Evolutionary conservation across 176 grass and related monocot species (phyloP).

Genomic region (Alloteropsis semialata): DNA sequence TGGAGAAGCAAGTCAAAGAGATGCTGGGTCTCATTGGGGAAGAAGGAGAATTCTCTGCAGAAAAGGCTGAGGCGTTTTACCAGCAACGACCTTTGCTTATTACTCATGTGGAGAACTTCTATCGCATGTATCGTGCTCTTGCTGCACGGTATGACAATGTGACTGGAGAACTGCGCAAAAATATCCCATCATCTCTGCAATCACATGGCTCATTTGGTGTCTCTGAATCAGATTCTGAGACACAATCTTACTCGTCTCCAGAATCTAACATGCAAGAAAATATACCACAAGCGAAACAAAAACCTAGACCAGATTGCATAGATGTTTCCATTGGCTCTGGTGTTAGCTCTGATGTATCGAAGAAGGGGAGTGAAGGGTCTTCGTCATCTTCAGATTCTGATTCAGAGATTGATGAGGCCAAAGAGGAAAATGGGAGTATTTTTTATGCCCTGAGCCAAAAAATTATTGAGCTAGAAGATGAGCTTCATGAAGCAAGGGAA

Average conservation of each 20-base stretch:
- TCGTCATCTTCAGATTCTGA: conserved; percentile 79
- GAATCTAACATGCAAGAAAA: conserved; percentile 37
- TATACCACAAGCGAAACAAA: conserved; percentile 26
- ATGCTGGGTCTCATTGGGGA: conserved; percentile 63
- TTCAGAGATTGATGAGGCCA: conserved; percentile 56
- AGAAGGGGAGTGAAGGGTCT: conserved; percentile 68
- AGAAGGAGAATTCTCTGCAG: conserved; percentile 65
- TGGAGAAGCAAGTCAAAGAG: conserved; percentile 85
- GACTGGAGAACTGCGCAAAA: conserved; percentile 73
- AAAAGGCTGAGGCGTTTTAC: conserved; percentile 68
- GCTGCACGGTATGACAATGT: conserved; percentile 75
- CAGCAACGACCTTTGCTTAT: conserved; percentile 58
- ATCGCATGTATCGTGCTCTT: conserved; percentile 69
- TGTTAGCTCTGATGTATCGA: conserved; percentile 45
- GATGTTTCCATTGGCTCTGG: conserved; percentile 55
- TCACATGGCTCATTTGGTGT: conserved; percentile 45
- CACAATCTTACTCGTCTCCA: conserved; percentile 38
- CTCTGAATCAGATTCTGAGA: conserved; percentile 70
- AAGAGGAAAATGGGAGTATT: conserved; percentile 50
- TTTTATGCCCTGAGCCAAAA: conserved; percentile 63
- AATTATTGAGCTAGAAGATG: conserved; percentile 68
- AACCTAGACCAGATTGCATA: conserved; percentile 33
- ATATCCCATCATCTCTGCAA: conserved; percentile 66
- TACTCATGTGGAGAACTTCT: conserved; percentile 60
- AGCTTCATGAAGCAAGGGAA: conserved; percentile 58